Evolutionary conservation across 768 basidiomycete species (phyloP).

Genomic region (Leccinum arenicola): DNA sequence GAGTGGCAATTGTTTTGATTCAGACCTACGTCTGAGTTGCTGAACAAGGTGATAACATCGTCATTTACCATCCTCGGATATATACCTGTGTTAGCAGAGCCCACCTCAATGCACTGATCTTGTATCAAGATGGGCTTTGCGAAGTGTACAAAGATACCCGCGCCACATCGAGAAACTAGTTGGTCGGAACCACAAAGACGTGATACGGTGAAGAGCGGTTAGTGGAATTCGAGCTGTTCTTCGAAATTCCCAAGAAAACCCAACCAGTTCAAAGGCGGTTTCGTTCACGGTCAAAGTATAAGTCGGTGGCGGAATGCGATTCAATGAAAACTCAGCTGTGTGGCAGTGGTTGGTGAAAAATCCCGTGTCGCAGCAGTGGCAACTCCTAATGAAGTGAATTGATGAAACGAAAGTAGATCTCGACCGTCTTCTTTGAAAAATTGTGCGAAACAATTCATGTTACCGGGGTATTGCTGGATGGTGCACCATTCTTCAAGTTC

Average conservation of each 20-base stretch:
- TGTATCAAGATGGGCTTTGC: slow-evolving; percentile 23
- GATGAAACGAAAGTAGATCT: slow-evolving; percentile 15
- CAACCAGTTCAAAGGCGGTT: not conserved
- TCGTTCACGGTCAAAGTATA: not conserved
- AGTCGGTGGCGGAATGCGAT: not conserved
- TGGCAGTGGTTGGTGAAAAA: slow-evolving; percentile 7
- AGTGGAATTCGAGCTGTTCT: not conserved
- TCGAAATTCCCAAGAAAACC: not conserved
- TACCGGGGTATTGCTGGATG: not conserved
- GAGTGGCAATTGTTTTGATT: not conserved
- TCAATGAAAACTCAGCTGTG: not conserved
- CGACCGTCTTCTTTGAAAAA: not conserved
- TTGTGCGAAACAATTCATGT: not conserved
- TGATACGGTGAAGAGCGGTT: not conserved
- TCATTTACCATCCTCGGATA: not conserved
- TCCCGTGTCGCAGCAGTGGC: slow-evolving; percentile 3
- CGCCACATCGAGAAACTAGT: not conserved
- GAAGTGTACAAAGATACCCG: not conserved
- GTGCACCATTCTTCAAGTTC: not conserved
- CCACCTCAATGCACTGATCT: slow-evolving; percentile 1
- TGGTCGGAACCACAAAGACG: not conserved
- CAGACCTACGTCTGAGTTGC: no score
- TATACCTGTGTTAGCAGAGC: slow-evolving; percentile 4
- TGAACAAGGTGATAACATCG: not conserved
- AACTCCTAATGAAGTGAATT: slow-evolving; percentile 6